Base-by-base conservation (phyloP, 805 yeast genomes). In the Yarrowia sp. region DNA sequence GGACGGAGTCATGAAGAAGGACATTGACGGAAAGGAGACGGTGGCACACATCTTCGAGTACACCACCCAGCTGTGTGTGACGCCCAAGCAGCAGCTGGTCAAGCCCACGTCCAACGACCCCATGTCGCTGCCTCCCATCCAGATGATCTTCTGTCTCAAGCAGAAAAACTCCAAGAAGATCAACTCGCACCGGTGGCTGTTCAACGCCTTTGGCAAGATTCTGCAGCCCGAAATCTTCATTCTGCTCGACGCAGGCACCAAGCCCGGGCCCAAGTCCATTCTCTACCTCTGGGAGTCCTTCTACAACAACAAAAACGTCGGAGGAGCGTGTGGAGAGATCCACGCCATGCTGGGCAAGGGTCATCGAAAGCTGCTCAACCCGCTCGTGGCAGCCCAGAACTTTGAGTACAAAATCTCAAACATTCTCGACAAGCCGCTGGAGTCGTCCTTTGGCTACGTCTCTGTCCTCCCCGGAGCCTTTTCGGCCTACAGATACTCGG, bases 301-400 rank as follows among this genome's bases (percentile, higher is more conserved):
- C 71, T 85, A 86, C 75, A 79, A 81, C 69, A 85, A 87, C 73
- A 82, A 83, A 10, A 82, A 82, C 69, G 87, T 87, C 36, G 90
- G 90, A 5, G 90, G 90, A 35, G 89, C 90, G 5, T 86, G 89
- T 78, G 90, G 90, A n/a, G 90, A 87, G 73, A 86, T 87, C 73
- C 87, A 85, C 69, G 89, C 89, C 2, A 81, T 85, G 75, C 78
- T 87, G 76, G 84, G 84, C 15, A 81, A 81, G 46, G 79, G 79
- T 66, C 81, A 84, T 71, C 67, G 70, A 48, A 69, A 72, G 42
- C 70, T 71, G 68, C 73, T 85, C 70, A 87, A 87, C 74, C 89
- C 90, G 11, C 77, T 87, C 43, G 89, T 87, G 16, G 88, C 88
- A 15, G 86, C 86, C 8, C 90, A 87, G 74, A 87, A 87, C 74